Base-by-base conservation (phyloP, 2,329 filamentous ascomycete genomes). In the Chrysoporthe cubensis region DNA sequence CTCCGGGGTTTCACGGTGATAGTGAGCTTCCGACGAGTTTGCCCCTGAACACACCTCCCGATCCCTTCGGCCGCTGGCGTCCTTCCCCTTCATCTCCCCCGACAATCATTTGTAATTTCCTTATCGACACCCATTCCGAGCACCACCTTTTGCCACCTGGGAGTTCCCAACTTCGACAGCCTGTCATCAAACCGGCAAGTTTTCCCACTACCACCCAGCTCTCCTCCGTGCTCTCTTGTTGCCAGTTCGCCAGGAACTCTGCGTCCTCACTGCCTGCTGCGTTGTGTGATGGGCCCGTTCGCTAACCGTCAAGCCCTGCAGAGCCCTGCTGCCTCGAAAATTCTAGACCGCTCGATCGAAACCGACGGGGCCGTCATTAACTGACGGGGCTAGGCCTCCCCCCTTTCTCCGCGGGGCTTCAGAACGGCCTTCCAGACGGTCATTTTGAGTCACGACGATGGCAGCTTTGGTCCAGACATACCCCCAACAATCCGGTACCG, bases 401-500 rank as follows among this genome's bases (percentile, higher is more conserved):
- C 68, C 71, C 68, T 71, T 71, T 26, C 13, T 43, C n/a, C 34
- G 37, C 43, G 32, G 43, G 37, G 52, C 62, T 26, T 6, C 57
- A 26, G 42, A 42, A 40, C n/a, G 40, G 18, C 69, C 69, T 69
- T 74, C 68, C 71, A 72, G 73, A 77, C 76, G 34, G 61, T 21
- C 16, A 42, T 46, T 48, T 52, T 54, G 57, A 43, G 59, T 26
- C 68, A 62, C 61, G 84, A 90, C 78, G 79, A 95, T 96, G 92
- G 92, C 92, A 84, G 91, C 92, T 80, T 85, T 95, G 84, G 90
- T 94, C 76, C 92, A 95, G 82, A 88, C 90, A 70, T 92, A 91
- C 77, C 88, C 91, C 75, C 90, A 92, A 81, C 90, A 93, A 80
- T 88, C 89, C 76, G 85, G 85, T 79, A 89, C 91, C 73, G 85